Evolutionary conservation across 2,329 filamentous ascomycete species (phyloP).

Genomic region (Ceratocystis eucalypticola): DNA sequence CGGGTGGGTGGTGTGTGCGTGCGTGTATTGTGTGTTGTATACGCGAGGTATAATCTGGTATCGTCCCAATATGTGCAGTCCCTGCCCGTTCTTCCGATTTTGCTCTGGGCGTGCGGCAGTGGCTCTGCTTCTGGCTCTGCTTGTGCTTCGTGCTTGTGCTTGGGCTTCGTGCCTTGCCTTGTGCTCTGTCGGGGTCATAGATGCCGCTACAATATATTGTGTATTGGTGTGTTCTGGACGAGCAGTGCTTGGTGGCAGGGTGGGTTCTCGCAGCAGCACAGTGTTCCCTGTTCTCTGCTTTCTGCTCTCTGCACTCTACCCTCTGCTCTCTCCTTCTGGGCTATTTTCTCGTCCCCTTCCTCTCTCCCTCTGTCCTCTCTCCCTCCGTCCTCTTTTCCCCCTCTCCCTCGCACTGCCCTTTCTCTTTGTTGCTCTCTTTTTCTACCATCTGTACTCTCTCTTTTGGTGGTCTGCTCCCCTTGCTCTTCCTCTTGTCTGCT

Average conservation of each 20-base stretch:
- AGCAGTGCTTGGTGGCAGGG: no score
- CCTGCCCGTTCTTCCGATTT: no score
- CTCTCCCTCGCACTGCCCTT: background rate
- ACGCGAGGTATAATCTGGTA: background rate
- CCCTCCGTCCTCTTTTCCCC: background rate
- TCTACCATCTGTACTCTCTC: background rate
- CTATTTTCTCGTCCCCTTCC: background rate
- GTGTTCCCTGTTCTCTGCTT: no score
- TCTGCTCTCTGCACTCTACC: no score
- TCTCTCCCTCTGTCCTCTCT: background rate
- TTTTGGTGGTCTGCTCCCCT: background rate
- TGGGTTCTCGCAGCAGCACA: no score
- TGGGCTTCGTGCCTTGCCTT: background rate
- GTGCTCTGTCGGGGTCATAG: background rate
- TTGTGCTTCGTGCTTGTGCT: background rate
- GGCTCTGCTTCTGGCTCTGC: background rate
- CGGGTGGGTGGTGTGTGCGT: background rate
- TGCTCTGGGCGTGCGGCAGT: no score
- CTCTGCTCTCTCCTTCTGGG: background rate
- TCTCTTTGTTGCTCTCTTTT: background rate
- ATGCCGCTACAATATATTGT: no score
- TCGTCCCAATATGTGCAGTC: no score
- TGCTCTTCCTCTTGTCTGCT: background rate
- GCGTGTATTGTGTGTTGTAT: background rate
- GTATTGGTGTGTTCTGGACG: no score